phyloP scores from a whole-genome alignment of 495 filamentous ascomycete genomes.

The Trichodelitschia bisporula region DNA sequence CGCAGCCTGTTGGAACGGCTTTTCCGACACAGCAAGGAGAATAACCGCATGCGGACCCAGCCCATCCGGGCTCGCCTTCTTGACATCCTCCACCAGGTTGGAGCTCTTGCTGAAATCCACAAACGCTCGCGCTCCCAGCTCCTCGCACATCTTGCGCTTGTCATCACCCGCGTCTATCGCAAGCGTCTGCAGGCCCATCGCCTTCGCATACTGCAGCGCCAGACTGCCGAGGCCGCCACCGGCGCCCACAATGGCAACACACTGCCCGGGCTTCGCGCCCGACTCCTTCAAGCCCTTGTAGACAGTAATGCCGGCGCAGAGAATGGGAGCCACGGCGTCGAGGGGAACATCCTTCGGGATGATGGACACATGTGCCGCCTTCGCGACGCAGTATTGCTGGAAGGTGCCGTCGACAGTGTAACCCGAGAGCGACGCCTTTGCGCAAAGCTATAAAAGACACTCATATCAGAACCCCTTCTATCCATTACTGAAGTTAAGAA shows the following conservation, averaged over 20 bases:
- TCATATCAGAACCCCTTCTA: too few species aligned
- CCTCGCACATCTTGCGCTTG: slow-evolving; percentile 41
- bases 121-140: slow-evolving; percentile 43
- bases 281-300: slow-evolving; percentile 87
- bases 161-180: slow-evolving; percentile 62
- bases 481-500: too few species aligned
- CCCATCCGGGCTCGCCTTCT: slow-evolving; percentile 49
- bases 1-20: slow-evolving; percentile 82
- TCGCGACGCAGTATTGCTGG: slow-evolving; percentile 76
- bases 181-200: slow-evolving; percentile 60
- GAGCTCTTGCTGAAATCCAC: slow-evolving; percentile 52
- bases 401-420: slow-evolving; percentile 86
- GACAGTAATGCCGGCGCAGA: slow-evolving; percentile 78
- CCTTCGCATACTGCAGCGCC: slow-evolving; percentile 67
- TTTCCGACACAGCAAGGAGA: slow-evolving; percentile 61
- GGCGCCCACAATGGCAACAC: slow-evolving; percentile 67
- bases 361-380: slow-evolving; percentile 56
- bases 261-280: slow-evolving; percentile 44
- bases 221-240: slow-evolving; percentile 69
- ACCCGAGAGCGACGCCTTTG: slow-evolving; percentile 45
- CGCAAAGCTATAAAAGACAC: too few species aligned
- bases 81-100: slow-evolving; percentile 64
- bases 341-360: slow-evolving; percentile 53
- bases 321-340: slow-evolving; percentile 54
- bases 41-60: slow-evolving; percentile 75